Base-by-base conservation (phyloP, 805 yeast genomes). In the Schwanniomyces pseudopolymorphus region DNA sequence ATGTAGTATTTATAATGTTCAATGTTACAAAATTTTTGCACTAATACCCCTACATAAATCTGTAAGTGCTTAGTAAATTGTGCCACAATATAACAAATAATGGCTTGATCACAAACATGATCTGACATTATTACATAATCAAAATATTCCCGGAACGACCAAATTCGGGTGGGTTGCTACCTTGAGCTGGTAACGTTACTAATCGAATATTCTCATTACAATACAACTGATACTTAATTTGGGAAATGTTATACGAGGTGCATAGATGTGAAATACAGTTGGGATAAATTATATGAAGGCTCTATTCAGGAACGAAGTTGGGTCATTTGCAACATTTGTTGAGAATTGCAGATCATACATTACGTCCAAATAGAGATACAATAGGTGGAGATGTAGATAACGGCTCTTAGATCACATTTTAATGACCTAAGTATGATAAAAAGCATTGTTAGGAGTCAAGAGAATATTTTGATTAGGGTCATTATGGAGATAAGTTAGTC, bases 1-100 rank as follows among this genome's bases (percentile, higher is more conserved):
- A 4, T 26, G 13, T 26, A 26, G 28, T 26, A 26, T 26, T 26
- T 26, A 26, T 26, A 26, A 26, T 26, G 13, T 26, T 6, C 28
- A 26, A 6, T 26, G 13, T 26, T 9, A 26, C 28, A 26, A 26
- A 26, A 26, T 26, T 7, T 22, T 26, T 26, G 28, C 28, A 26
- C 28, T 7, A 26, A 26, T 7, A 26, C 10, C 8, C 28, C 13
- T 31, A 31, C 35, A n/a, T 14, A 31, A 31, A 16, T 14, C 19
- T 31, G 35, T 31, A 31, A 14, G 35, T 31, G 35, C 28, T 26
- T 36, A 19, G 39, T 31, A 21, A 26, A 28, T 40, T 24, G 20
- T 31, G 44, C 44, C 44, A 42, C 44, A 42, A 33, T 33, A 33
- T 7, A 14, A 21, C 40, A 38, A 22, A 38, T 20, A 38, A 33